Evolutionary conservation across 2,329 filamentous ascomycete species (phyloP).

Genomic region (Penicillium sp.): DNA sequence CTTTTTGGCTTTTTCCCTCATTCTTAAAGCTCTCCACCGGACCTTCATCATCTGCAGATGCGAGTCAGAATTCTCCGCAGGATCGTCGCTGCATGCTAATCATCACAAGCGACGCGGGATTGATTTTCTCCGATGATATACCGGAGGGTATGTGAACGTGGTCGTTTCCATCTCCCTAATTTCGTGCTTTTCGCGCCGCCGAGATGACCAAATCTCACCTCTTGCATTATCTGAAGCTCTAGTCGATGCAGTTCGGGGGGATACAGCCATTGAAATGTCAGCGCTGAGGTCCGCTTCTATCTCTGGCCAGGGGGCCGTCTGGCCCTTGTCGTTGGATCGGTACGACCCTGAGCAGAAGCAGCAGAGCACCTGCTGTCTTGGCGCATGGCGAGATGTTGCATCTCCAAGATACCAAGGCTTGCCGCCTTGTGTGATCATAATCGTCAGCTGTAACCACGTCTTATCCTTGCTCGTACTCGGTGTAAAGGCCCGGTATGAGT

Average conservation of each 20-base stretch:
- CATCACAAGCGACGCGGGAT: neutral
- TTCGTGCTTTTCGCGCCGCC: neutral
- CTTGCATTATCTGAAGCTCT: neutral
- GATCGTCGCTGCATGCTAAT: neutral
- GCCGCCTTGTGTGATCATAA: constrained; percentile 8
- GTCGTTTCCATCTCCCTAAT: neutral
- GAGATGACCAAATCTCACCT: neutral
- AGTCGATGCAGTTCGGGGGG: neutral
- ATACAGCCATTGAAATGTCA: neutral
- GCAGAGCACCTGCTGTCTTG: constrained; percentile 19
- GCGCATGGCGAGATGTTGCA: constrained; percentile 28
- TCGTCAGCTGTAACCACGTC: neutral
- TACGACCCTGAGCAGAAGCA: constrained; percentile 21
- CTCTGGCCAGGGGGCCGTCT: constrained; percentile 15
- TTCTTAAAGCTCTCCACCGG: neutral
- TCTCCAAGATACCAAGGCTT: constrained; percentile 18
- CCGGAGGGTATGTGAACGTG: neutral
- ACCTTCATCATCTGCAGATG: neutral
- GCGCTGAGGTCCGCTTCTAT: neutral
- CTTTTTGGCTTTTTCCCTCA: neutral
- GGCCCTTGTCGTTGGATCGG: constrained; percentile 9
- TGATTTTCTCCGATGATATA: too few species aligned
- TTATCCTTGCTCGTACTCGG: neutral
- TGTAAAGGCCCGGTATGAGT: neutral
- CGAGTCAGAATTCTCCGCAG: neutral